phyloP scores from a whole-genome alignment of 176 grass and related monocot genomes.

The Eragrostis curvula region DNA sequence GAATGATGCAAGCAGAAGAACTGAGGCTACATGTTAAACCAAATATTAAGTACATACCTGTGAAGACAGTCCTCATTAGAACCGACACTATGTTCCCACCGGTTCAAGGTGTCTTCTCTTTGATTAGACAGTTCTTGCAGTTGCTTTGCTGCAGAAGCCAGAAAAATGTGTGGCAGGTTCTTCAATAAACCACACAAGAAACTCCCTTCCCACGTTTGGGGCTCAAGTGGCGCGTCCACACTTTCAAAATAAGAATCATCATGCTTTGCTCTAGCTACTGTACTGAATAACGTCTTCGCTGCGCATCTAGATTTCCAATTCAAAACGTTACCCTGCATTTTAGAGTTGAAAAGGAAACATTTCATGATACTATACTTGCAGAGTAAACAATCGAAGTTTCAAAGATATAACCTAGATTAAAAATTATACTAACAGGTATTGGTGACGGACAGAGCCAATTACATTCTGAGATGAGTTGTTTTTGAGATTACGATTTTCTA shows the following conservation, averaged over 20 bases:
- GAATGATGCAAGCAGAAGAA: background rate
- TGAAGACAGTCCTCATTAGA: constrained; percentile 61
- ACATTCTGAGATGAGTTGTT: too few species aligned
- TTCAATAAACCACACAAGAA: constrained; percentile 71
- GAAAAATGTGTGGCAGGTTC: constrained; percentile 58
- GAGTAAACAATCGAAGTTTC: background rate
- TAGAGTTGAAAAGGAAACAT: constrained; percentile 15
- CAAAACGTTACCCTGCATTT: constrained; percentile 44
- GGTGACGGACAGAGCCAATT: too few species aligned
- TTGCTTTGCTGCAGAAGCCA: constrained; percentile 55
- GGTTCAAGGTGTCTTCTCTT: constrained; percentile 54
- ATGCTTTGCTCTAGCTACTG: constrained; percentile 50
- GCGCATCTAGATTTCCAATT: constrained; percentile 34
- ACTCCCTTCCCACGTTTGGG: constrained; percentile 60
- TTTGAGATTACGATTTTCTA: too few species aligned
- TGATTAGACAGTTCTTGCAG: constrained; percentile 60
- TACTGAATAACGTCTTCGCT: constrained; percentile 27
- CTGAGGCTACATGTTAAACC: background rate
- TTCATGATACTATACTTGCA: constrained; percentile 1
- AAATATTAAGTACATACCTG: constrained; percentile 48
- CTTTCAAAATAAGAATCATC: constrained; percentile 56
- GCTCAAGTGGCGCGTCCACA: constrained; percentile 66
- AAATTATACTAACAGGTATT: background rate
- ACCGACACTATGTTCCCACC: constrained; percentile 65
- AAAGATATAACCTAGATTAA: background rate